Conservation (phyloP, 2,329 filamentous ascomycete genomes). For the Penicillium sp. region DNA sequence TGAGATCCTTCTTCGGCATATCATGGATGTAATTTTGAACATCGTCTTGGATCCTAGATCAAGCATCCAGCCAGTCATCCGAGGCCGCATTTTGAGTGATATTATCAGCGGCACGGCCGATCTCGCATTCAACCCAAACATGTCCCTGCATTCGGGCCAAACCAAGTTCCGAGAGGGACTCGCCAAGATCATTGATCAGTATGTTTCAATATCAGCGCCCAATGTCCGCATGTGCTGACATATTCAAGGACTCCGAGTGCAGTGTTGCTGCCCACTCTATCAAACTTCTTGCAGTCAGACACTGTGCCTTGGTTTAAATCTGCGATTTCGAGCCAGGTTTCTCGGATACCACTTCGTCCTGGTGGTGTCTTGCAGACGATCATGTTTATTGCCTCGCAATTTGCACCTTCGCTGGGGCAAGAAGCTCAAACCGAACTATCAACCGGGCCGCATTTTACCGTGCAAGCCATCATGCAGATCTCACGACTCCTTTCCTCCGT, state of each 20-base stretch:
- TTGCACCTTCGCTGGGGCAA: slow-evolving; percentile 37
- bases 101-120: slow-evolving; percentile 38
- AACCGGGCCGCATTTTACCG: slow-evolving; percentile 38
- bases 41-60: slow-evolving; percentile 31
- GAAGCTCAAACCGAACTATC: slow-evolving; percentile 28
- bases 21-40: slow-evolving; percentile 26
- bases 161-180: slow-evolving; percentile 23
- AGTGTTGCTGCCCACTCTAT: slow-evolving; percentile 34
- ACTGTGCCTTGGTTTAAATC: slow-evolving; percentile 38
- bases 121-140: slow-evolving; percentile 35
- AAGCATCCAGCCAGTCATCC: slow-evolving; percentile 38
- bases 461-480: slow-evolving; percentile 43
- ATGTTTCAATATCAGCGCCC: slow-evolving; percentile 8
- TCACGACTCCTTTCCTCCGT: slow-evolving; percentile 42
- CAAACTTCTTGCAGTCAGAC: slow-evolving; percentile 36
- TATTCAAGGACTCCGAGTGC: slow-evolving; percentile 34
- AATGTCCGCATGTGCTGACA: slow-evolving; percentile 11
- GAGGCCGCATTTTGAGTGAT: slow-evolving; percentile 39
- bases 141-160: slow-evolving; percentile 13
- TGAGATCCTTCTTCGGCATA: slow-evolving; percentile 28
- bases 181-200: slow-evolving; percentile 33
- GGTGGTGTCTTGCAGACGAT: slow-evolving; percentile 42
- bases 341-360: slow-evolving; percentile 36
- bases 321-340: slow-evolving; percentile 34
- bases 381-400: slow-evolving; percentile 41